Base-by-base conservation (phyloP, 345 rosid species). In the Citropsis articulata region DNA sequence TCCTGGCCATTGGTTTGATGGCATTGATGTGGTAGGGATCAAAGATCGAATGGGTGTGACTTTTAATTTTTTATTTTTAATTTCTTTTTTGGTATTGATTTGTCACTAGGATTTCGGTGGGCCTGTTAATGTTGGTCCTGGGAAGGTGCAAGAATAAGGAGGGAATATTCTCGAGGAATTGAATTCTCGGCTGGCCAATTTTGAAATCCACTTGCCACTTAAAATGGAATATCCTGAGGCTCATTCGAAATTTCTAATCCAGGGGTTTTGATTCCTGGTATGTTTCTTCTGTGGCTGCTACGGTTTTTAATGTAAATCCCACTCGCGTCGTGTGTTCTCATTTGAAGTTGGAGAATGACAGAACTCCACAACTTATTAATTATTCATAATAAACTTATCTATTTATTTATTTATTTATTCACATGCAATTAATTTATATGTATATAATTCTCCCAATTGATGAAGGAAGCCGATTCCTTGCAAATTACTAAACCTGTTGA, bases 151-250 rank as follows among this genome's bases (percentile, higher is more conserved):
- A 81, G 71, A 64, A 71, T 40, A 35, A 53, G 7, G 3, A 72
- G 65, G 78, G 83, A 83, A 81, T 84, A 84, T 84, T 81, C 86
- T 25, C 0, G 14, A 60, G 57, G 86, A 50, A 69, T 65, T 42
- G 25, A 24, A 38, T 48, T 69, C 2, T 33, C 18, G 22, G 27
- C 21, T 53, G 62, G 75, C 62, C 75, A 9, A 22, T 40, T 10
- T 33, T 36, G 71, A 66, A 21, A 9, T 0, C 19, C 28, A 22
- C 28, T 30, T 30, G 10, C 38, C 25, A 65, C 64, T 65, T 33
- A 14, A 27, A 12, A 40, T 9, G 66, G 77, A 62, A 74, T 74
- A 74, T 74, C 5, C 77, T 1, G 56, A 24, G 68, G 38, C 25
- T 24, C 21, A 18, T 18, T 7, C 10, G 2, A 38, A 8, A 9